A percentile compares a stretch with the other conserved stretches of the same genome.
Conservation (phyloP, 1,139 yeast genomes). For the Yamadazyma blattariae region DNA sequence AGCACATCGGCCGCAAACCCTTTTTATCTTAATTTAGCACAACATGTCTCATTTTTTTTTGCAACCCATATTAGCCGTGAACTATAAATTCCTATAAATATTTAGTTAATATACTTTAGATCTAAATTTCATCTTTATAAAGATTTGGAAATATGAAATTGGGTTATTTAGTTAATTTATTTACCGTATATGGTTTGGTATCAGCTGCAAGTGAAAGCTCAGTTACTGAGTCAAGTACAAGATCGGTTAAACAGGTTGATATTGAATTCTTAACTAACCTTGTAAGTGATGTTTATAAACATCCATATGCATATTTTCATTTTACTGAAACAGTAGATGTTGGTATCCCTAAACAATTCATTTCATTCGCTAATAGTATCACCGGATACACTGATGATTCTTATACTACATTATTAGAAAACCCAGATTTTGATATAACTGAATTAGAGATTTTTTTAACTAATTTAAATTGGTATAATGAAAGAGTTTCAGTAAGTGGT, state of each 20-base stretch:
- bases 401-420: slow-evolving; percentile 33
- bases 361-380: slow-evolving; percentile 21
- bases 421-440: slow-evolving; percentile 16
- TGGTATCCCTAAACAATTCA: slow-evolving; percentile 22
- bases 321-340: slow-evolving; percentile 22
- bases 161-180: too few relatives aligned
- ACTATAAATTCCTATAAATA: too few relatives aligned
- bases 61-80: slow-evolving; percentile 1
- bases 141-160: too few relatives aligned
- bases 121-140: background rate
- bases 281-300: slow-evolving; percentile 23
- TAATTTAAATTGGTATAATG: slow-evolving; percentile 33
- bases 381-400: slow-evolving; percentile 26
- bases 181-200: too few relatives aligned
- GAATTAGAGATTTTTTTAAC: slow-evolving; percentile 29
- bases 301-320: slow-evolving; percentile 21
- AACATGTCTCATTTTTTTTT: too few relatives aligned
- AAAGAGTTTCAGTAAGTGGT: slow-evolving; percentile 16
- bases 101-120: background rate
- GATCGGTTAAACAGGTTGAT: slow-evolving; percentile 11
- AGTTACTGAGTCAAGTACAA: background rate
- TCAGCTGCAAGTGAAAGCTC: too few relatives aligned
- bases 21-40: too few relatives aligned
- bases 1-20: too few relatives aligned
- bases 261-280: slow-evolving; percentile 26